These are phyloP conservation scores for Dorcoceras hygrometricum DNA, from an alignment of 257 asterid genomes.

Conservation along the genomic window DNA sequence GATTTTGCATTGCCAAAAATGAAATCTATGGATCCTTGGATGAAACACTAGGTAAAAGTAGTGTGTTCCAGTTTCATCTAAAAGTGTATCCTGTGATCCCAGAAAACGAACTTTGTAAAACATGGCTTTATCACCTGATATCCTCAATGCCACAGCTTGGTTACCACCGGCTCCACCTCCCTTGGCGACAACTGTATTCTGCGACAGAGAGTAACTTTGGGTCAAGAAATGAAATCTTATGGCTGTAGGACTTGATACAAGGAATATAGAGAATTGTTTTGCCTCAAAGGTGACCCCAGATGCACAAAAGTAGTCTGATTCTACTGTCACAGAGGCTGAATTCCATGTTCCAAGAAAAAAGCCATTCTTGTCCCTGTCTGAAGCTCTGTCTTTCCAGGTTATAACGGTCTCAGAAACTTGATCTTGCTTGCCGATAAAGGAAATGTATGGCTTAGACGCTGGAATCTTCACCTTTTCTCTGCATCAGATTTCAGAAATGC, in stretches of 20 bases:
- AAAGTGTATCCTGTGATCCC: constrained; percentile 80
- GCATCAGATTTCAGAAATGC: constrained; percentile 8
- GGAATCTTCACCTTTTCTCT: constrained; percentile 80
- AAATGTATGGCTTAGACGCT: constrained; percentile 56
- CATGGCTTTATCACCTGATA: constrained; percentile 62
- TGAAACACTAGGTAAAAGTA: constrained; percentile 56
- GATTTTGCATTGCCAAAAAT: constrained; percentile 77
- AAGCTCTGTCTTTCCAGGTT: constrained; percentile 74
- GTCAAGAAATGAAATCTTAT: background rate
- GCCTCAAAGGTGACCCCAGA: constrained; percentile 72
- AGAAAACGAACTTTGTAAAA: constrained; percentile 58
- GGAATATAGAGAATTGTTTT: background rate
- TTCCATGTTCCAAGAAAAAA: constrained; percentile 48
- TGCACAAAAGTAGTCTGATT: constrained; percentile 75
- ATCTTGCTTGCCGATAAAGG: constrained; percentile 55
- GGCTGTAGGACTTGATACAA: too few species aligned
- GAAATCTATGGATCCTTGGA: constrained; percentile 76
- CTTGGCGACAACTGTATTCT: constrained; percentile 53
- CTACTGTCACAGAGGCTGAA: constrained; percentile 67
- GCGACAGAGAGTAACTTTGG: background rate
- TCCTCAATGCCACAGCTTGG: constrained; percentile 82
- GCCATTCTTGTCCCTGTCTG: constrained; percentile 43
- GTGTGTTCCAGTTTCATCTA: constrained; percentile 62
- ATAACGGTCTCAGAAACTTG: constrained; percentile 41
- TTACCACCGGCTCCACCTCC: constrained; percentile 36